These are phyloP conservation scores for Echites panduratus DNA, from an alignment of 257 asterid genomes.

Conservation along the genomic window DNA sequence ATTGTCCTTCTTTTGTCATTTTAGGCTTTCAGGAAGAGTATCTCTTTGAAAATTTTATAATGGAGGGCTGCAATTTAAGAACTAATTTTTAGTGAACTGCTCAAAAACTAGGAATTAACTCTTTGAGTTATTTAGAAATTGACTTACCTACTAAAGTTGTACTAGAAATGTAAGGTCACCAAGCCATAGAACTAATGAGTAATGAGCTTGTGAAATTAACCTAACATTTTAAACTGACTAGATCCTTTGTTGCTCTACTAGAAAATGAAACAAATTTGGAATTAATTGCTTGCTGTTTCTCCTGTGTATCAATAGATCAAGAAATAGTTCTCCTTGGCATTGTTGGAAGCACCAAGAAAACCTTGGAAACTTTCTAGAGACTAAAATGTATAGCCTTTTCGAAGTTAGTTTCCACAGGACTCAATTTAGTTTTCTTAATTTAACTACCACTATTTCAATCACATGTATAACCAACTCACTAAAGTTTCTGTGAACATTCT, in stretches of 20 bases:
- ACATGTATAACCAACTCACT: constrained; percentile 1
- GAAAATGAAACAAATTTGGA: not conserved
- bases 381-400: not conserved
- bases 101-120: not conserved
- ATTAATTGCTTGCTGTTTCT: not conserved
- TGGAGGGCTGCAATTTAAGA: not conserved
- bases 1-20: not conserved
- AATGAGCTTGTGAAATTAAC: not conserved
- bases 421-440: not conserved
- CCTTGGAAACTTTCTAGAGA: not conserved
- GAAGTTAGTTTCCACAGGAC: not conserved
- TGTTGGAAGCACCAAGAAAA: too few species aligned
- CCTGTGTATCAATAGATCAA: not conserved
- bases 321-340: not conserved
- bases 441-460: not conserved
- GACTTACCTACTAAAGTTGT: not conserved
- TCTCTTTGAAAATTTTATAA: not conserved
- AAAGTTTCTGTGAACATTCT: constrained; percentile 13
- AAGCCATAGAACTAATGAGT: not conserved
- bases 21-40: not conserved
- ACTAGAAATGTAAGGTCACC: not conserved
- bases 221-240: not conserved
- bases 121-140: not conserved
- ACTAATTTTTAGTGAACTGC: not conserved
- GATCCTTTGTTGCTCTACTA: not conserved